Evolutionary conservation across 768 basidiomycete species (phyloP).

Genomic region (Candolleomyces efflorescens): DNA sequence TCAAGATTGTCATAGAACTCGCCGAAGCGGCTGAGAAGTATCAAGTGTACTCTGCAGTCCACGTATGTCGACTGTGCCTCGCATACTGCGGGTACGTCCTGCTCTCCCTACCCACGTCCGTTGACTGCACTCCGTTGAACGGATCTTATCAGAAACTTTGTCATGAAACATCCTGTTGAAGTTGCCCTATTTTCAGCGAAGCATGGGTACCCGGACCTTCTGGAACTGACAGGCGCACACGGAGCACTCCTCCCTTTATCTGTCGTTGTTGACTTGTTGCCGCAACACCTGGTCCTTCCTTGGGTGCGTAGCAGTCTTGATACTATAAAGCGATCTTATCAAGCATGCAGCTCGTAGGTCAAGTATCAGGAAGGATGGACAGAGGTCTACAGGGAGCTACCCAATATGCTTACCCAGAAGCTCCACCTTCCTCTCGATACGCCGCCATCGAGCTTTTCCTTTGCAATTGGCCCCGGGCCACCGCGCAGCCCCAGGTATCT

Average conservation of each 20-base stretch:
- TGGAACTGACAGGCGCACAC: neutral
- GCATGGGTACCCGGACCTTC: neutral
- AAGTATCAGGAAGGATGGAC: neutral
- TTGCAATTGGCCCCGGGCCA: too few relatives aligned
- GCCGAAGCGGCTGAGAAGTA: conserved; percentile 27
- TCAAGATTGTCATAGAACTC: conserved; percentile 14
- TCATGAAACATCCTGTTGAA: neutral
- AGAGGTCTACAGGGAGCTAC: too few relatives aligned
- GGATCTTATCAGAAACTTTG: neutral
- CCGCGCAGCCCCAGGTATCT: too few relatives aligned
- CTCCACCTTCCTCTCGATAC: too few relatives aligned
- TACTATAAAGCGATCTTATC: neutral
- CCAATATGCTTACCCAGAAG: too few relatives aligned
- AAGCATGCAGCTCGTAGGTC: neutral
- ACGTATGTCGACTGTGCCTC: too few relatives aligned
- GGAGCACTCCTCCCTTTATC: neutral
- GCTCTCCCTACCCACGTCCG: too few relatives aligned
- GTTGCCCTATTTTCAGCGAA: neutral
- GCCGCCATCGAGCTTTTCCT: too few relatives aligned
- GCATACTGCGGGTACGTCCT: too few relatives aligned
- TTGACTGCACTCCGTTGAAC: too few relatives aligned
- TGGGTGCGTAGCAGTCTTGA: neutral
- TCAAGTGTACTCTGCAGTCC: conserved; percentile 19
- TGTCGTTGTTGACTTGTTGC: neutral
- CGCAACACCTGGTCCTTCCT: neutral